Evolutionary conservation across 495 filamentous ascomycete species (phyloP), one percentile per base, ranked within the genome.

Genomic region (Thozetella sp.): DNA sequence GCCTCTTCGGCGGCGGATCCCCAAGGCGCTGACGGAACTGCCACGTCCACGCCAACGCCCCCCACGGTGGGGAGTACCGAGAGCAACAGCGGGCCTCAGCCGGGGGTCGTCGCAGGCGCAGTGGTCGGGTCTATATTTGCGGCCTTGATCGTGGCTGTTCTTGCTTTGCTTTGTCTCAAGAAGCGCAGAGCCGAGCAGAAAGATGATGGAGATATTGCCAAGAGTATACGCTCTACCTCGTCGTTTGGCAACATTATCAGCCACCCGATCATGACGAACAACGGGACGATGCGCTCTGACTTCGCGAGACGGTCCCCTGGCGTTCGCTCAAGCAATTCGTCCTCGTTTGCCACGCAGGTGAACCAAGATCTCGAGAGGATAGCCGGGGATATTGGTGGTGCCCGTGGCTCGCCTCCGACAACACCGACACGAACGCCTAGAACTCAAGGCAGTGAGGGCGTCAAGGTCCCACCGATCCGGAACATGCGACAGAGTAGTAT

Each of bases 231-330:
- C 66, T 60, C 82, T 67, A 61, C 80, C 57, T 72, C 71, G 9
- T 76, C 76, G 2, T 78, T 81, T 54, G 77, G 77, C 24, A 78
- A 78, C 65, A 65, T 76, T 56, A 79, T 80, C 72, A 74, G 69
- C 62, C 63, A 66, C 34, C 79, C 78, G 11, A 75, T 79, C 40
- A 64, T 76, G 12, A 59, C 70, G 56, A 69, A 73, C 20, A 65
- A 67, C 63, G 61, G 67, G 54, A 57, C 60, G 3, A 27, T 69
- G 27, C 65, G 68, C 22, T 67, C 59, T 23, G 76, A 80, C 56
- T 80, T 80, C 57, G 66, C 70, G 23, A 64, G 72, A 2, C 43
- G 43, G 43, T 48, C 43, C 25, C 22, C 12, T 17, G 54, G 2
- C 30, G 48, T 23, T 51, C 53, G 19, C 59, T 30, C 54, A 43